A percentile compares a stretch with the other conserved stretches of the same genome.
phyloP scores from a whole-genome alignment of 2,329 filamentous ascomycete species.

The Pseudogymnoascus sp. region DNA sequence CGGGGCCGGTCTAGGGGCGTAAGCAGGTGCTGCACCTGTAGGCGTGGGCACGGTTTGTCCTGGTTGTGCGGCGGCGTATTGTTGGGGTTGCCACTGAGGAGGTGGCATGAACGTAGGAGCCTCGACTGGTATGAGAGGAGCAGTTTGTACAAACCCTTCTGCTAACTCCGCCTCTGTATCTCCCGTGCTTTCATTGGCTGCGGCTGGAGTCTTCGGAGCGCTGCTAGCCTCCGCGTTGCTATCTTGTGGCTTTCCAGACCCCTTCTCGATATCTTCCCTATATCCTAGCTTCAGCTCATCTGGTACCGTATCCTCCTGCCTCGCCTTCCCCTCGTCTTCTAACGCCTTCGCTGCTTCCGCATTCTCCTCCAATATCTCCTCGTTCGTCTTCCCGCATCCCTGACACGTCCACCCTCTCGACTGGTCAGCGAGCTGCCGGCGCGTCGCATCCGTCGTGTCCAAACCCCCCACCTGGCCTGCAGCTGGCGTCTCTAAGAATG shows the following conservation, averaged over 20 bases:
- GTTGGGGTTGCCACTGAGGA: constrained; percentile 15
- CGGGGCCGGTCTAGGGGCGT: neutral
- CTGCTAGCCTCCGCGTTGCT: neutral
- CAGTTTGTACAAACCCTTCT: constrained; percentile 51
- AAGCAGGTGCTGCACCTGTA: constrained; percentile 18
- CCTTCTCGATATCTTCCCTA: constrained; percentile 58
- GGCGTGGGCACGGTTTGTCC: constrained; percentile 29
- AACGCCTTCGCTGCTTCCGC: constrained; percentile 43
- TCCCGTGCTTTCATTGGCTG: constrained; percentile 8
- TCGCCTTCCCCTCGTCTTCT: constrained; percentile 32
- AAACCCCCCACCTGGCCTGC: constrained; percentile 85
- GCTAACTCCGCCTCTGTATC: constrained; percentile 41
- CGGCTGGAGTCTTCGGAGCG: neutral
- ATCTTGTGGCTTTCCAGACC: constrained; percentile 13
- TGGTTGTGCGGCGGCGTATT: constrained; percentile 21
- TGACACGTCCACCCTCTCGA: constrained; percentile 60
- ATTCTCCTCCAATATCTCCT: constrained; percentile 64
- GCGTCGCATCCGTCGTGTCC: constrained; percentile 61
- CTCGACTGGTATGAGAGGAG: constrained; percentile 20
- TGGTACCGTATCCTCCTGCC: constrained; percentile 37
- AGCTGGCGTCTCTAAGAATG: constrained; percentile 88
- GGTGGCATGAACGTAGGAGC: constrained; percentile 11
- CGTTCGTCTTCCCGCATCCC: constrained; percentile 62
- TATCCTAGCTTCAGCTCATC: constrained; percentile 55
- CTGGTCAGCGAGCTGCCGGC: constrained; percentile 60